Evolutionary conservation across 345 rosid species (phyloP), one percentile per base, ranked within the genome.

Genomic region (Theobroma cacao): DNA sequence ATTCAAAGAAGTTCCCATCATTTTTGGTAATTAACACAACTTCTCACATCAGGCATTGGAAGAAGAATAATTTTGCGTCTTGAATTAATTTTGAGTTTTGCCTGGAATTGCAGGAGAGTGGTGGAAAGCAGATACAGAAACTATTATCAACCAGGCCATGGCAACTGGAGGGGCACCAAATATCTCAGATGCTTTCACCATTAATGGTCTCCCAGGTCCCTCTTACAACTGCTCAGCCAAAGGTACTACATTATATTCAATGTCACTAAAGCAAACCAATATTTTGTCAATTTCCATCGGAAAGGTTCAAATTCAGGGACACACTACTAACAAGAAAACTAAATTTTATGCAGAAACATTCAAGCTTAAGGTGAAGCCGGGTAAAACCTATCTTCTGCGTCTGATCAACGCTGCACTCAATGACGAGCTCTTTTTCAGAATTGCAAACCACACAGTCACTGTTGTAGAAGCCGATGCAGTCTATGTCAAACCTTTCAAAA

Each of bases 391-490:
- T 77, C 89, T 88, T 26, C 84, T 90, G 17, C 85, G 85, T 24
- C 67, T 88, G 14, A 64, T n/a, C n/a, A n/a, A 86, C 2, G 91
- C 87, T 3, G 91, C 84, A 64, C 89, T 86, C 30, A 93, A 92
- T 77, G 91, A 90, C 22, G 92, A 92, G 83, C 90, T 93, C 53
- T 93, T 90, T 87, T 89, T 93, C 79, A 85, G 86, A 72, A 74
- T 93, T 7, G 92, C 92, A 1, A 90, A 91, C 78, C 97, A 93
- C 84, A 72, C 86, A 10, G 59, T 93, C 69, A 89, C 89, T 1
- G 86, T 90, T 20, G 97, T 89, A 0, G 98, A 90, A 77, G 80
- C 90, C 2, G 98, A 93, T 72, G 94, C 92, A 0, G 85, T 86
- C 63, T 91, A 93, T 36, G 87, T 91, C 28, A 91, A 93, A 81